These are phyloP conservation scores for Teunomyces panamensis DNA, from an alignment of 805 yeast species.

Conservation along the genomic window DNA sequence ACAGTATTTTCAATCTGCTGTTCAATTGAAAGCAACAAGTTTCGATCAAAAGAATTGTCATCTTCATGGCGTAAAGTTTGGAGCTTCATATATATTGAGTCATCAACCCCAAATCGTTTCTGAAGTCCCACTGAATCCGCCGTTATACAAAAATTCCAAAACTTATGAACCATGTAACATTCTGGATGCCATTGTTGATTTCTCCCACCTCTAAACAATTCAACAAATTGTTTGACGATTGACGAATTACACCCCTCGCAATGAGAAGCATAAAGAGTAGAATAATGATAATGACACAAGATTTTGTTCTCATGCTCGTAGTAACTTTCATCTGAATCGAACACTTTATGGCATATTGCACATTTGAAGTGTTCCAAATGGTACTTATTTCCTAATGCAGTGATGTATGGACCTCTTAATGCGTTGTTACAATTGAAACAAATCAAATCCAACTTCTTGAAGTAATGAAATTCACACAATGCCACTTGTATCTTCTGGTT, in stretches of 20 bases:
- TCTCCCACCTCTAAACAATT: conserved; percentile 83
- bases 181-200: conserved; percentile 99
- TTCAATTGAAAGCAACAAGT: conserved; percentile 56
- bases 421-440: conserved; percentile 85
- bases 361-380: conserved; percentile 96
- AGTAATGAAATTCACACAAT: conserved; percentile 90
- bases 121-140: conserved; percentile 55
- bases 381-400: conserved; percentile 87
- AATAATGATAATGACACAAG: conserved; percentile 89
- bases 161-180: conserved; percentile 95
- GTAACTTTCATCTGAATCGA: conserved; percentile 88
- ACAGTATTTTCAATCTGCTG: conserved; percentile 56
- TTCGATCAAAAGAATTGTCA: conserved; percentile 33
- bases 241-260: conserved; percentile 94
- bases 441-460: conserved; percentile 77
- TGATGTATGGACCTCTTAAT: conserved; percentile 86
- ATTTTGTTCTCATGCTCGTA: conserved; percentile 81
- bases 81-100: conserved; percentile 9
- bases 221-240: conserved; percentile 91
- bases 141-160: conserved; percentile 86
- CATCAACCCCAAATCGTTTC: conserved; percentile 11
- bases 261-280: conserved; percentile 77
- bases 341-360: conserved; percentile 77
- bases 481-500: conserved; percentile 31
- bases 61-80: conserved; percentile 7